Conservation (phyloP, 257 asterid species). For the Solanum boliviense region DNA sequence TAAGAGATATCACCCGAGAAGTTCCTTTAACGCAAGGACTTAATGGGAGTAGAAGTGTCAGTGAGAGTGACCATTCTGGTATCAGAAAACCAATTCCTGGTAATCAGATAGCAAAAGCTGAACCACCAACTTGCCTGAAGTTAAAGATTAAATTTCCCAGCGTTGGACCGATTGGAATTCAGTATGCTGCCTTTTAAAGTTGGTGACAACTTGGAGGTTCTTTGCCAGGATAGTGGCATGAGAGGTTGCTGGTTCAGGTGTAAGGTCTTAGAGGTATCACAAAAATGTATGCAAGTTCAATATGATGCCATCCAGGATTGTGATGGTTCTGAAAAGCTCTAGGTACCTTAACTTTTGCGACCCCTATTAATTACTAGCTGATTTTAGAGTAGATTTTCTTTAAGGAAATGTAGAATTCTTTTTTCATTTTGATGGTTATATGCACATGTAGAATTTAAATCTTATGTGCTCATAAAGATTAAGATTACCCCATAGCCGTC, state of each 20-base stretch:
- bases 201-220: slow-evolving; percentile 33
- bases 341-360: slow-evolving; percentile 18
- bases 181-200: background rate
- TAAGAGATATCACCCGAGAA: background rate
- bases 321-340: slow-evolving; percentile 25
- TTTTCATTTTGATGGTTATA: too few relatives aligned
- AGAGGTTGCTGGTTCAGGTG: slow-evolving; percentile 64
- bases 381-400: too few relatives aligned
- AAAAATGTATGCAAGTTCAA: slow-evolving; percentile 27
- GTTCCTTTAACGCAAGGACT: background rate
- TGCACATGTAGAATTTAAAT: too few relatives aligned
- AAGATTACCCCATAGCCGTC: too few relatives aligned
- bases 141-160: slow-evolving; percentile 12
- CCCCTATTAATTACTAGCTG: too few relatives aligned
- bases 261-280: slow-evolving; percentile 25
- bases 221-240: slow-evolving; percentile 45
- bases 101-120: slow-evolving; percentile 3
- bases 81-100: background rate
- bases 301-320: slow-evolving; percentile 26
- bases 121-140: slow-evolving; percentile 9
- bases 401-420: too few relatives aligned
- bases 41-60: slow-evolving; percentile 4
- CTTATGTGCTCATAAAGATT: too few relatives aligned
- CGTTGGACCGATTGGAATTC: background rate
- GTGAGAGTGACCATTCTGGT: background rate